These are phyloP conservation scores for Globisporangium barbulae DNA, from an alignment of 352 stramenopile genomes.

Conservation along the genomic window DNA sequence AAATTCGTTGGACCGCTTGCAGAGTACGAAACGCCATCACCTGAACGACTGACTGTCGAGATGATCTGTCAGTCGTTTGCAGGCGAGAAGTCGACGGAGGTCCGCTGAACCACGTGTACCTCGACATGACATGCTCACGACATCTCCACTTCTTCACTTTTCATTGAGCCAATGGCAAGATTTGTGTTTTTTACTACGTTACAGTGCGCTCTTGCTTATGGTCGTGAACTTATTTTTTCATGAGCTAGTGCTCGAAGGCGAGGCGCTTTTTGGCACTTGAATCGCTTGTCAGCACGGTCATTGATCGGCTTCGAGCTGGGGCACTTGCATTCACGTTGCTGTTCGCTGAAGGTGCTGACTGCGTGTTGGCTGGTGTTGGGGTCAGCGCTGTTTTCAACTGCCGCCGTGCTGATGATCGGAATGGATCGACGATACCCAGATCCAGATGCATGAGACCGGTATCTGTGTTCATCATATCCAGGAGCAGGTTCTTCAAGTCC, in stretches of 20 bases:
- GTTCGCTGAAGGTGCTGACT: constrained; percentile 10
- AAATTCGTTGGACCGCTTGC: constrained; percentile 31
- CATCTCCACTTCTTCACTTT: too few relatives aligned
- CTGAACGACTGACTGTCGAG: constrained; percentile 19
- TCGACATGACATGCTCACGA: too few relatives aligned
- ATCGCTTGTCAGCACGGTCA: constrained; percentile 31
- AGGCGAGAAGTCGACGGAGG: background rate
- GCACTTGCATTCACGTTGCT: constrained; percentile 18
- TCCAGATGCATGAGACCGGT: constrained; percentile 84
- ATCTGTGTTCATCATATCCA: constrained; percentile 82
- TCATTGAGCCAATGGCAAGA: too few relatives aligned
- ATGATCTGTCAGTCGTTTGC: constrained; percentile 22
- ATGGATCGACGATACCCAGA: constrained; percentile 42
- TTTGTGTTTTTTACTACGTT: too few relatives aligned
- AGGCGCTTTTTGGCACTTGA: constrained; percentile 27
- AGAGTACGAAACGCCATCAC: constrained; percentile 18
- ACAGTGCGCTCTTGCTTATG: too few relatives aligned
- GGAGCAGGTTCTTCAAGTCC: constrained; percentile 64
- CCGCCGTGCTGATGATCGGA: constrained; percentile 31
- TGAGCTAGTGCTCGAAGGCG: constrained; percentile 25
- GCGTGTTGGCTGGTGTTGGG: constrained; percentile 25
- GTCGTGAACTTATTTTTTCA: background rate
- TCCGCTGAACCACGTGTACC: background rate
- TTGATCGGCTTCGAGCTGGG: constrained; percentile 30
- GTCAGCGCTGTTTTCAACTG: constrained; percentile 27